These are phyloP conservation scores for Arthroderma sp. DNA, from an alignment of 2,329 filamentous ascomycete species.

Conservation along the genomic window DNA sequence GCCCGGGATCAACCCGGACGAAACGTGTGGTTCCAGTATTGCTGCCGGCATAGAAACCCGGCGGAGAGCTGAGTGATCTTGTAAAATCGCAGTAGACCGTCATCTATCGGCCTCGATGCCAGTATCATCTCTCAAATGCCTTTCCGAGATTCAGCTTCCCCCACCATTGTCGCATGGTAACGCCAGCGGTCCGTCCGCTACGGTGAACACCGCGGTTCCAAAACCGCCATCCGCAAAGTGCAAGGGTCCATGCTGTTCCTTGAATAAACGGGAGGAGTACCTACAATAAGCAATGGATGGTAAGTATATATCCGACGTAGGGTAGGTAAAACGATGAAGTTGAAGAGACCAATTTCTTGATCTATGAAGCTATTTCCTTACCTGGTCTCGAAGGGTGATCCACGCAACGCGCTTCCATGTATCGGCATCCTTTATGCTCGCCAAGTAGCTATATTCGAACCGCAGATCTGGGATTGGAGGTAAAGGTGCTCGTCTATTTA, in stretches of 20 bases:
- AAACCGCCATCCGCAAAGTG: conserved; percentile 73
- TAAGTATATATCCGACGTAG: background rate
- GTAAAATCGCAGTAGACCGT: background rate
- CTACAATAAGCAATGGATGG: conserved; percentile 29
- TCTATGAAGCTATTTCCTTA: conserved; percentile 24
- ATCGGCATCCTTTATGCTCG: conserved; percentile 69
- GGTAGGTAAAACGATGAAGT: no score
- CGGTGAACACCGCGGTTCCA: conserved; percentile 74
- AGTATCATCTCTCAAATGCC: conserved; percentile 36
- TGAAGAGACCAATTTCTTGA: no score
- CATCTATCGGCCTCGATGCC: background rate
- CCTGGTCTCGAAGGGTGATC: conserved; percentile 83
- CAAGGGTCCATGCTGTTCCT: conserved; percentile 76
- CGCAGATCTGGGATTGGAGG: conserved; percentile 69
- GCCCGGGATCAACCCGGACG: no score
- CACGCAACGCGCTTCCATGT: conserved; percentile 65
- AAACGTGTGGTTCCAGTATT: no score
- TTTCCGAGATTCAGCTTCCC: conserved; percentile 87
- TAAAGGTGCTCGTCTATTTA: conserved; percentile 37
- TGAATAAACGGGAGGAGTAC: conserved; percentile 77
- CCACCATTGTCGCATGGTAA: conserved; percentile 79
- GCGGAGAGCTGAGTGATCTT: background rate
- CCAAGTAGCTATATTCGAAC: conserved; percentile 96
- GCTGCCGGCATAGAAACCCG: no score
- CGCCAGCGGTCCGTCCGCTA: conserved; percentile 63